phyloP scores from a whole-genome alignment of 169 alveolate species.

The Amoebophrya sp. region DNA sequence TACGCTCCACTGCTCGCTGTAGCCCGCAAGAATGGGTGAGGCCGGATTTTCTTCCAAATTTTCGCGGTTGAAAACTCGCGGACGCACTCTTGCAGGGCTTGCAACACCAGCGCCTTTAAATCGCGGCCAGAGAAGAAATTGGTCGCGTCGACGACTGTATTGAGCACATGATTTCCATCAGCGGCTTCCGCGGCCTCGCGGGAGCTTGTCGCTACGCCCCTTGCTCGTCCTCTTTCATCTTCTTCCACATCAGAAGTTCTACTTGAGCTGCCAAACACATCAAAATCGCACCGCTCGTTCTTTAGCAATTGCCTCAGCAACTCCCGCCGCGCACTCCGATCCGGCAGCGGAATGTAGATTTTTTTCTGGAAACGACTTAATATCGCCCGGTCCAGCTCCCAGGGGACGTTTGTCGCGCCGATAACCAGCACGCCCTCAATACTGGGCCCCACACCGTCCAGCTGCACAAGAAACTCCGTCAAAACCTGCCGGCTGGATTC shows the following conservation, averaged over 20 bases:
- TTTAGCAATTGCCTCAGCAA: not conserved
- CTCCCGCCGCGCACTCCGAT: not conserved
- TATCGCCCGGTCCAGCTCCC: not conserved
- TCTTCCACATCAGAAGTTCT: too few species aligned
- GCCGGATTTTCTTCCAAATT: not conserved
- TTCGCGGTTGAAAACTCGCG: not conserved
- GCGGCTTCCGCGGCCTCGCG: too few species aligned
- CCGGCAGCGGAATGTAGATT: not conserved
- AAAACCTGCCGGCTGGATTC: not conserved
- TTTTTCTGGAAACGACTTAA: not conserved
- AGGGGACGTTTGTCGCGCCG: not conserved
- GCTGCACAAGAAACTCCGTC: not conserved
- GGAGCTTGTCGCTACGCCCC: too few species aligned
- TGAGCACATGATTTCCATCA: too few species aligned
- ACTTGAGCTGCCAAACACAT: too few species aligned
- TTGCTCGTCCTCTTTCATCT: too few species aligned
- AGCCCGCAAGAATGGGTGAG: too few species aligned
- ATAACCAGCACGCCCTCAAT: constrained; percentile 12
- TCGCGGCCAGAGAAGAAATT: not conserved
- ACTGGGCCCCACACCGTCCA: constrained; percentile 6
- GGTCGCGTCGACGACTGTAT: not conserved
- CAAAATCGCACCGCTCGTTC: not conserved
- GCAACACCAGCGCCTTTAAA: not conserved
- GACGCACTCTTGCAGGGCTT: constrained; percentile 5
- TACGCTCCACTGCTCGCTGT: too few species aligned